A percentile compares a stretch with the other conserved stretches of the same genome.
Evolutionary conservation across 306 rosid genomes (phyloP).

Genomic region (Trichosanthes truncata): DNA sequence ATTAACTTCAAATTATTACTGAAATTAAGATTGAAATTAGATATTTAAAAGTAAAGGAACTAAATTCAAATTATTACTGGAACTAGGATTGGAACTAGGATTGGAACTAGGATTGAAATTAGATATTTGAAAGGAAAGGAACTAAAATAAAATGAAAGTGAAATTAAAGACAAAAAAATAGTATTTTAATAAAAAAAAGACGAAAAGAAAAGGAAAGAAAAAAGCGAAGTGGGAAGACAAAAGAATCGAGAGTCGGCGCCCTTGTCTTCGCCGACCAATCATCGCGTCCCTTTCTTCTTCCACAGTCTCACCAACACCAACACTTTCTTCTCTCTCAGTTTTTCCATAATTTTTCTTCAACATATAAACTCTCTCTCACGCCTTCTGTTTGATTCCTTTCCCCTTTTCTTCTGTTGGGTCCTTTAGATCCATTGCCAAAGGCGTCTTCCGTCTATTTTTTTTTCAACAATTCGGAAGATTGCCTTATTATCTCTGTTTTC

Average conservation of each 20-base stretch:
- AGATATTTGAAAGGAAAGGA: too few relatives aligned
- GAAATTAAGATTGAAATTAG: too few relatives aligned
- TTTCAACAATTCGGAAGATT: neutral
- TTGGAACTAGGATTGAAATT: too few relatives aligned
- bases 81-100: too few relatives aligned
- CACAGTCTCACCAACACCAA: neutral
- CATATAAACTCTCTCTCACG: neutral
- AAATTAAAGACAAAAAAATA: too few relatives aligned
- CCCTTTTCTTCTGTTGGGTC: neutral
- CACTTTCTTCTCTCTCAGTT: neutral
- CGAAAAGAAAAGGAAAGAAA: neutral
- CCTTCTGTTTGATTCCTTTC: neutral
- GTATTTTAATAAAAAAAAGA: too few relatives aligned
- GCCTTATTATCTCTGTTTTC: neutral
- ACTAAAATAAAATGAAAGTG: too few relatives aligned
- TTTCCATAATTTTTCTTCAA: neutral
- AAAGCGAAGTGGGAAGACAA: slow-evolving; percentile 14
- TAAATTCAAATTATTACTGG: too few relatives aligned
- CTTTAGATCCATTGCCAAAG: neutral
- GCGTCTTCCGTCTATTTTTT: neutral
- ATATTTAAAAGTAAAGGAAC: too few relatives aligned
- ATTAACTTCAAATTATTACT: too few relatives aligned
- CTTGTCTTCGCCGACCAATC: slow-evolving; percentile 74
- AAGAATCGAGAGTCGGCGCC: slow-evolving; percentile 66
- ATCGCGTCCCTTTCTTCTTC: slow-evolving; percentile 35